Percentiles rank a stretch among this genome's conserved stretches.
These are phyloP conservation scores for Sesbania bispinosa DNA, from an alignment of 306 rosid species.

Conservation along the genomic window DNA sequence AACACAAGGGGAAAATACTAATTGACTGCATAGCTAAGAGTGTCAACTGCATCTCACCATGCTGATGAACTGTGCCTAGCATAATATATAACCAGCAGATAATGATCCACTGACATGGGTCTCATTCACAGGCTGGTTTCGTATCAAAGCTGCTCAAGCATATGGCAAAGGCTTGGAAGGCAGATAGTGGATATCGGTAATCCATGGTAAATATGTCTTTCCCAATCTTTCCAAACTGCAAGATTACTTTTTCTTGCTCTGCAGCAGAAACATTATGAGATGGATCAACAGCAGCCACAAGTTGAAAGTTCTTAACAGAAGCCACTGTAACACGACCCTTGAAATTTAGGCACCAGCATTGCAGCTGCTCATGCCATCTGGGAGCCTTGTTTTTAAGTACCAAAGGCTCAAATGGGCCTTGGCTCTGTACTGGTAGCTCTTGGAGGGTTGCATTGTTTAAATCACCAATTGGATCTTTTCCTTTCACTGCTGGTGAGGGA, in stretches of 20 bases:
- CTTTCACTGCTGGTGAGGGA: constrained; percentile 37
- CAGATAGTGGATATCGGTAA: constrained; percentile 84
- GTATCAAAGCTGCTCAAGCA: constrained; percentile 94
- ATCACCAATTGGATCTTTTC: constrained; percentile 39
- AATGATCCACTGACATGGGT: constrained; percentile 16
- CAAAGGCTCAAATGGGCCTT: constrained; percentile 44
- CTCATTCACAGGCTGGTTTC: constrained; percentile 83
- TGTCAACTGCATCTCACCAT: constrained; percentile 25
- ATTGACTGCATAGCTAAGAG: constrained; percentile 35
- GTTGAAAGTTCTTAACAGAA: constrained; percentile 89
- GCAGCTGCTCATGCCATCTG: constrained; percentile 91
- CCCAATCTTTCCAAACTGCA: constrained; percentile 89
- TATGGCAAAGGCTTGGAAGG: constrained; percentile 84
- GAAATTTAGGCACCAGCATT: constrained; percentile 91
- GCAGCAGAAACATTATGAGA: constrained; percentile 56
- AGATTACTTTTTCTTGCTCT: constrained; percentile 73
- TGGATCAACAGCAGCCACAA: constrained; percentile 66
- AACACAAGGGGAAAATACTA: constrained; percentile 26
- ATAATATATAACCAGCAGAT: constrained; percentile 20
- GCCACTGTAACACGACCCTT: constrained; percentile 89
- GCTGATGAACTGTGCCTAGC: constrained; percentile 29
- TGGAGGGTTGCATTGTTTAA: constrained; percentile 32
- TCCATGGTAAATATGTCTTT: constrained; percentile 91
- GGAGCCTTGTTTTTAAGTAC: constrained; percentile 78
- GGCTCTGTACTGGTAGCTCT: constrained; percentile 16